phyloP scores from a whole-genome alignment of 495 filamentous ascomycete genomes.

The Xylaria longipes region DNA sequence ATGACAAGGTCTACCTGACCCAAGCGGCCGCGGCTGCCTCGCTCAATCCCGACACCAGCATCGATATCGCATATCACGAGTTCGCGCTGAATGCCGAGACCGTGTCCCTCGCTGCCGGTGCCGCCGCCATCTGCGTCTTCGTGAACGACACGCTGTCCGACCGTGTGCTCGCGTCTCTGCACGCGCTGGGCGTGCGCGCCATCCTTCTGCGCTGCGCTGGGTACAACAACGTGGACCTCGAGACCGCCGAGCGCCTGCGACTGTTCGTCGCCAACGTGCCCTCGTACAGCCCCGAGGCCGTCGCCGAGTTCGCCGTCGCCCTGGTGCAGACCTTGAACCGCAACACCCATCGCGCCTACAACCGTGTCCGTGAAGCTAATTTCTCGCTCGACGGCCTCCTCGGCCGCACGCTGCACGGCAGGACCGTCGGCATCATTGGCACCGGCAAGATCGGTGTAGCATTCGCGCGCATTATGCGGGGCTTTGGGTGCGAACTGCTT shows the following conservation, averaged over 20 bases:
- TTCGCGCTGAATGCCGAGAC: constrained; percentile 64
- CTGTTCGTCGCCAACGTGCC: constrained; percentile 73
- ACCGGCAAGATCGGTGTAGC: constrained; percentile 62
- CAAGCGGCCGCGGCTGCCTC: constrained; percentile 38
- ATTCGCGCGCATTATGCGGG: constrained; percentile 60
- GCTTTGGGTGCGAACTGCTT: constrained; percentile 67
- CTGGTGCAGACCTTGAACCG: constrained; percentile 74
- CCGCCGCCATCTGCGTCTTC: constrained; percentile 71
- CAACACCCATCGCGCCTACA: constrained; percentile 73
- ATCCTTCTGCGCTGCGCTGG: constrained; percentile 73
- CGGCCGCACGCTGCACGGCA: constrained; percentile 64
- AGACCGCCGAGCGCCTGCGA: constrained; percentile 59
- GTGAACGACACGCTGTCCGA: constrained; percentile 68
- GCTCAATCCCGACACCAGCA: constrained; percentile 23
- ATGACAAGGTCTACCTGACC: constrained; percentile 61
- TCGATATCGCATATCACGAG: constrained; percentile 59
- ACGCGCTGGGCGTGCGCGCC: constrained; percentile 56
- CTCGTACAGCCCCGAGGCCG: constrained; percentile 73
- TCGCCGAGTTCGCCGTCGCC: constrained; percentile 74
- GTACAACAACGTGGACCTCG: constrained; percentile 72
- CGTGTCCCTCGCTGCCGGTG: constrained; percentile 57
- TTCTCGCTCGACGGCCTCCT: constrained; percentile 71
- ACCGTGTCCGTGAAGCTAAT: constrained; percentile 74
- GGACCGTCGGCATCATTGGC: constrained; percentile 65
- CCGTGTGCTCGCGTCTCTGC: constrained; percentile 58